These are phyloP conservation scores for Fusarium scirpi DNA, from an alignment of 2,329 filamentous ascomycete genomes.

Conservation along the genomic window DNA sequence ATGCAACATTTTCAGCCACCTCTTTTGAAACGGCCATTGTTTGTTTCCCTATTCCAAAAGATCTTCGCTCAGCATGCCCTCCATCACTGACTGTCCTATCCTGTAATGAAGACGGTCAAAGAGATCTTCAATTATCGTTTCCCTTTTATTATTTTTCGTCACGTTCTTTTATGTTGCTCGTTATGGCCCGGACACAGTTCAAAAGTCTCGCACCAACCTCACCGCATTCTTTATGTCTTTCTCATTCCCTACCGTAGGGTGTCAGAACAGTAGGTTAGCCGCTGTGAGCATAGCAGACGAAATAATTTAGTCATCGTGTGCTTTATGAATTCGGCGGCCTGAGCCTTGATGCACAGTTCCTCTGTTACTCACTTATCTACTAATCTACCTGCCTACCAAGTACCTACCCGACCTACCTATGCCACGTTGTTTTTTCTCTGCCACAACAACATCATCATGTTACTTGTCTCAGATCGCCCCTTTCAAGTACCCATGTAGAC, in stretches of 20 bases:
- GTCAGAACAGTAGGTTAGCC: background rate
- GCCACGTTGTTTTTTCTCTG: conserved; percentile 20
- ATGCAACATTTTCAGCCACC: conserved; percentile 4
- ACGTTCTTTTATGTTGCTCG: background rate
- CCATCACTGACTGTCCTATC: background rate
- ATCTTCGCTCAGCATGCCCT: conserved; percentile 12
- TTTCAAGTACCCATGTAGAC: background rate
- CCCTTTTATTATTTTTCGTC: background rate
- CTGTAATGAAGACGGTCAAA: background rate
- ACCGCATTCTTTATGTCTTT: conserved; percentile 35
- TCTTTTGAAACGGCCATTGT: conserved; percentile 11
- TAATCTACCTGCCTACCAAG: background rate
- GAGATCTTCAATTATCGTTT: background rate
- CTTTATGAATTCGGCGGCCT: background rate
- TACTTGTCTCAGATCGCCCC: conserved; percentile 5
- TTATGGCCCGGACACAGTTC: background rate
- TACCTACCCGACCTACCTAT: conserved; percentile 4
- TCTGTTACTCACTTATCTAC: background rate
- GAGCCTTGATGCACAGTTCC: background rate
- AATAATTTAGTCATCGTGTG: background rate
- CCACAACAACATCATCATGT: conserved; percentile 32
- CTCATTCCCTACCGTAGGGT: background rate
- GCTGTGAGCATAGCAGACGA: background rate
- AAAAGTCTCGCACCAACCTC: conserved; percentile 22
- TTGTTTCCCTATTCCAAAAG: conserved; percentile 18